Percentiles rank a stretch among this genome's conserved stretches.
These are phyloP conservation scores for Roridomyces roridus DNA, from an alignment of 768 basidiomycete genomes.

Conservation along the genomic window DNA sequence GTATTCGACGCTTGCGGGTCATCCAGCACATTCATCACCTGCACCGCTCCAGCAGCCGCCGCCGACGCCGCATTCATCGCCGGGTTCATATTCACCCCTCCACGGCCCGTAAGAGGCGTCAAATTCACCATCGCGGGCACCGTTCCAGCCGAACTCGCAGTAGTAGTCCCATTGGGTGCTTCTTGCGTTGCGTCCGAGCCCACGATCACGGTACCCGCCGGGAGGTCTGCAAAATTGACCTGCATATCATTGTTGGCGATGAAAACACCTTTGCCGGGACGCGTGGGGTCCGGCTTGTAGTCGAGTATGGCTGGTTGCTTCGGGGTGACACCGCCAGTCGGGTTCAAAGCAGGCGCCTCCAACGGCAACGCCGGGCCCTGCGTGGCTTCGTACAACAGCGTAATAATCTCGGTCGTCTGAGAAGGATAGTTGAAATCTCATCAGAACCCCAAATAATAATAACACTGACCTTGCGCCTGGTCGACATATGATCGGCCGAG, in stretches of 20 bases:
- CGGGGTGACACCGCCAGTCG: conserved; percentile 71
- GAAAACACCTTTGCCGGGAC: conserved; percentile 89
- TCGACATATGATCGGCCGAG: conserved; percentile 93
- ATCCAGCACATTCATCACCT: conserved; percentile 81
- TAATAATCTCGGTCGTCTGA: conserved; percentile 91
- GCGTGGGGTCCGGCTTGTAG: conserved; percentile 80
- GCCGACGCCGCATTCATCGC: conserved; percentile 59
- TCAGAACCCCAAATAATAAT: conserved; percentile 32
- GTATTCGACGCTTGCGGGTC: conserved; percentile 58
- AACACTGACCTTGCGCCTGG: conserved; percentile 79
- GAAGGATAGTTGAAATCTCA: neutral
- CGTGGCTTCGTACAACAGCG: conserved; percentile 92
- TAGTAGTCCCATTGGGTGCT: too few species aligned
- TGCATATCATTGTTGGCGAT: conserved; percentile 62
- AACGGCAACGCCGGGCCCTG: conserved; percentile 64
- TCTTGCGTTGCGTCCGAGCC: conserved; percentile 50
- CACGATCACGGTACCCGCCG: conserved; percentile 60
- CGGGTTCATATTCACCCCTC: conserved; percentile 72
- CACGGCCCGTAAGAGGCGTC: conserved; percentile 49
- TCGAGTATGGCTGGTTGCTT: conserved; percentile 62
- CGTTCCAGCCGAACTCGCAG: conserved; percentile 24
- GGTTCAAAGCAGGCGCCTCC: conserved; percentile 75
- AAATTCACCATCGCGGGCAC: conserved; percentile 59
- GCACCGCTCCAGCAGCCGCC: conserved; percentile 59
- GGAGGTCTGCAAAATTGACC: conserved; percentile 58